Evolutionary conservation across 2,329 filamentous ascomycete genomes (phyloP).

Genomic region (Paraconiothyrium sp.): DNA sequence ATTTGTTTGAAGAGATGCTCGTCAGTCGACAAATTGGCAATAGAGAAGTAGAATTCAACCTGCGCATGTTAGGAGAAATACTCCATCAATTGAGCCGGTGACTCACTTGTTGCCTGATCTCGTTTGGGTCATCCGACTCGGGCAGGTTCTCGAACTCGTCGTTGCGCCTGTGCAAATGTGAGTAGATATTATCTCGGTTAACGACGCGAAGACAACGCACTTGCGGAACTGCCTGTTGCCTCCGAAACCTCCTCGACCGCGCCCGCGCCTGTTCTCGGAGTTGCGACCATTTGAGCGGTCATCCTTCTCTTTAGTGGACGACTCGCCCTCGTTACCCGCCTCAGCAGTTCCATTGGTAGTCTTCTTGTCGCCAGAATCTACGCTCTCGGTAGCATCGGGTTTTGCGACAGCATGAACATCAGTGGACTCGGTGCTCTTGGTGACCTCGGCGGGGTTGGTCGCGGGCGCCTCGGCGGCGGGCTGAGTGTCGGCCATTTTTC

Average conservation of each 20-base stretch:
- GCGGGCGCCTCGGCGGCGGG: conserved; percentile 26
- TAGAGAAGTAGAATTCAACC: conserved; percentile 97
- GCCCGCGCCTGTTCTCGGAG: conserved; percentile 14
- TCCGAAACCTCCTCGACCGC: conserved; percentile 28
- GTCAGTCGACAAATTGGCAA: conserved; percentile 88
- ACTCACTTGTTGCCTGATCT: conserved; percentile 83
- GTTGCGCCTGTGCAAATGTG: conserved; percentile 31
- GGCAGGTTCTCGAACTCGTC: conserved; percentile 60
- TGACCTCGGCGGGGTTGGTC: conserved; percentile 30
- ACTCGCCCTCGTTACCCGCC: conserved; percentile 30
- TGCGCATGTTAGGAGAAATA: conserved; percentile 51
- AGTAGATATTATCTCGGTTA: conserved; percentile 11
- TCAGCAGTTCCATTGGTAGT: conserved; percentile 23
- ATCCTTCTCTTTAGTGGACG: conserved; percentile 14
- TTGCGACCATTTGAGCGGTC: conserved; percentile 12
- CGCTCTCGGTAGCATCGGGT: conserved; percentile 10
- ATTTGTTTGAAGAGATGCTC: conserved; percentile 84
- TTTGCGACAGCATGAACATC: conserved; percentile 14
- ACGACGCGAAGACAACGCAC: conserved; percentile 14
- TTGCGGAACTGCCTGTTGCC: conserved; percentile 22
- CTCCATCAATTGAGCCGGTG: background rate
- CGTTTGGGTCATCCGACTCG: conserved; percentile 78
- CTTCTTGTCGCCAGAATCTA: conserved; percentile 24
- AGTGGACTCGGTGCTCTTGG: conserved; percentile 22
- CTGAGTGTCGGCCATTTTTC: conserved; percentile 35